Percentiles rank a stretch among this genome's conserved stretches.
Evolutionary conservation across 2,329 filamentous ascomycete genomes (phyloP).

Genomic region (Ascosphaera apis): DNA sequence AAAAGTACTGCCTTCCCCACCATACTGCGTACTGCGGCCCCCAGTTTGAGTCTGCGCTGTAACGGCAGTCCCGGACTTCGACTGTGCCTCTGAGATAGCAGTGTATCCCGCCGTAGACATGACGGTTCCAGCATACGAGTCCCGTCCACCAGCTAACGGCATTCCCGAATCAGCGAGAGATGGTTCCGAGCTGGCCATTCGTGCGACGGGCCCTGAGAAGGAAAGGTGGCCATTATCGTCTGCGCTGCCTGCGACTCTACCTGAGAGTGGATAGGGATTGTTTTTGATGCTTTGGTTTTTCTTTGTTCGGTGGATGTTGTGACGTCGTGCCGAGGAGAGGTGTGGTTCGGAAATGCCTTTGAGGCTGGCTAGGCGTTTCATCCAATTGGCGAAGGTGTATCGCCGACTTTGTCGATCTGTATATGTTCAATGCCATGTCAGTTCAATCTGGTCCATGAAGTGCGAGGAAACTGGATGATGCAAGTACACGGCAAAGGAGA

Average conservation of each 20-base stretch:
- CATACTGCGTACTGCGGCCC: conserved; percentile 38
- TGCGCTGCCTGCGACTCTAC: conserved; percentile 25
- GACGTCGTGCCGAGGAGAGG: conserved; percentile 17
- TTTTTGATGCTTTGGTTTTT: conserved; percentile 47
- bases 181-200: conserved; percentile 27
- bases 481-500: no score
- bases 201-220: conserved; percentile 20
- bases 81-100: conserved; percentile 52
- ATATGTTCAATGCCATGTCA: no score
- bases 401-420: conserved; percentile 51
- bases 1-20: conserved; percentile 45
- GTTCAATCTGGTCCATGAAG: no score
- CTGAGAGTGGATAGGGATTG: conserved; percentile 79
- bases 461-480: no score
- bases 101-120: conserved; percentile 66
- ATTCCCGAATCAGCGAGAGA: conserved; percentile 36
- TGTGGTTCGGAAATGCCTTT: conserved; percentile 43
- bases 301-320: conserved; percentile 5
- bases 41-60: conserved; percentile 26
- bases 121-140: conserved; percentile 45
- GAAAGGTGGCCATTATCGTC: conserved; percentile 30
- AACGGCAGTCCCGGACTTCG: conserved; percentile 61
- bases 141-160: neutral
- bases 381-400: conserved; percentile 75
- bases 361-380: conserved; percentile 78